Evolutionary conservation across 2,329 filamentous ascomycete species (phyloP).

Genomic region (Pestalotiopsis sp.): DNA sequence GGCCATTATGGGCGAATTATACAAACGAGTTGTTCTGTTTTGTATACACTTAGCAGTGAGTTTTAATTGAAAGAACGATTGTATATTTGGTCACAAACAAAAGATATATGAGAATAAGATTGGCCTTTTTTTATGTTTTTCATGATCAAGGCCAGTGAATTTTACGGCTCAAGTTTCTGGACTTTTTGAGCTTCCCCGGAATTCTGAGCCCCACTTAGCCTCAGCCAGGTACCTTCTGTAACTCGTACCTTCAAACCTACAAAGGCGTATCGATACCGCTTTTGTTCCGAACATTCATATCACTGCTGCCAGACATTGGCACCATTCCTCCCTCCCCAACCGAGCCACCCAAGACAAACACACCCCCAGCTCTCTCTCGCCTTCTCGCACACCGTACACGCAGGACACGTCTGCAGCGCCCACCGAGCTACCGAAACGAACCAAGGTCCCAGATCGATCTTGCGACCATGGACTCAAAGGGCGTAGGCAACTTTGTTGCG

Average conservation of each 20-base stretch:
- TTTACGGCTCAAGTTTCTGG: not conserved
- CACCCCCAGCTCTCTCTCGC: not conserved
- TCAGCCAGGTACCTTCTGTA: not conserved
- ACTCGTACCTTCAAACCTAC: not conserved
- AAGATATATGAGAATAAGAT: not conserved
- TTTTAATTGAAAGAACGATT: not conserved
- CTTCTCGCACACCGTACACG: not conserved
- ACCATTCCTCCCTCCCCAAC: not conserved
- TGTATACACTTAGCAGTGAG: not conserved
- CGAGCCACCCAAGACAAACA: not conserved
- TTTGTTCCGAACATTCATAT: not conserved
- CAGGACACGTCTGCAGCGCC: not conserved
- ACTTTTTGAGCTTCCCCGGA: conserved; percentile 5
- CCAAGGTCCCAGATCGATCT: not conserved
- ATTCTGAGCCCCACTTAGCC: not conserved
- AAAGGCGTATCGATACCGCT: not conserved
- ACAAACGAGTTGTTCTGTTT: not conserved
- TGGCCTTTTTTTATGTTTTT: not conserved
- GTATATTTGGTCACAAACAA: not conserved
- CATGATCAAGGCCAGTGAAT: not conserved
- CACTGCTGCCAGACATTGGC: not conserved
- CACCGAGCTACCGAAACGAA: not conserved
- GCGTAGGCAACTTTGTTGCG: conserved; percentile 63
- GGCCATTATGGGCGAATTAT: not conserved
- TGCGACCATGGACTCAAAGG: conserved; percentile 8